Base-by-base conservation (phyloP, 1,139 yeast species). In the Insectozyma bohioensis region DNA sequence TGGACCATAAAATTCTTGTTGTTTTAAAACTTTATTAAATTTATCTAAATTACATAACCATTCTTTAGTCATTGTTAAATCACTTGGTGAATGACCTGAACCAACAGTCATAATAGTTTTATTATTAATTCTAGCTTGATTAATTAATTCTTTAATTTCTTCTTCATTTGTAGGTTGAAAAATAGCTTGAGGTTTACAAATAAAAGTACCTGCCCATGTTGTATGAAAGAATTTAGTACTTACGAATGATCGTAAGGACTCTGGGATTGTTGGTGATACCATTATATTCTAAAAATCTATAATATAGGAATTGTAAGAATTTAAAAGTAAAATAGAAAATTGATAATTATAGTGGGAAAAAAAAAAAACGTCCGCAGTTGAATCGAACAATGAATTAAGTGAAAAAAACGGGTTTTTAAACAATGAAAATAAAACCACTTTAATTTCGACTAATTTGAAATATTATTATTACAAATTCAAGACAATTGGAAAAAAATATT, bases 11-110 rank as follows among this genome's bases (percentile, higher is more conserved):
- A 54, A 55, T 33, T 60, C 67, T 32, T 61, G 52, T 39, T 74
- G 58, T 16, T 62, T 57, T 15, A 82, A 46, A 11, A 85, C 75
- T 15, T 57, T 52, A 54, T 80, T 76, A 57, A 85, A 74, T 43
- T 76, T 77, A 59, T 92, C 98, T 50, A 92, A 69, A 55, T 86
- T 90, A 46, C 95, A 77, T 25, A 92, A 63, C 96, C 97, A 90
- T 38, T 86, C 95, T 19, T 63, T 61, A 2, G 96, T 85, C 84
- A 88, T 84, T 32, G 96, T 87, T 60, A 92, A 62, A 51, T 81
- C 90, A 29, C 95, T 84, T 0, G 98, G 98, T 5, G 97, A 88
- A 54, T 92, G 97, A 20, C 97, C 97, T 0, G 95, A 80, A 0
- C 98, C 98, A 6, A 86, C 92, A 2, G 87, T 78, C 72, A 86